Evolutionary conservation across 2,329 filamentous ascomycete species (phyloP).

Genomic region (Hansfordia pulvinata): DNA sequence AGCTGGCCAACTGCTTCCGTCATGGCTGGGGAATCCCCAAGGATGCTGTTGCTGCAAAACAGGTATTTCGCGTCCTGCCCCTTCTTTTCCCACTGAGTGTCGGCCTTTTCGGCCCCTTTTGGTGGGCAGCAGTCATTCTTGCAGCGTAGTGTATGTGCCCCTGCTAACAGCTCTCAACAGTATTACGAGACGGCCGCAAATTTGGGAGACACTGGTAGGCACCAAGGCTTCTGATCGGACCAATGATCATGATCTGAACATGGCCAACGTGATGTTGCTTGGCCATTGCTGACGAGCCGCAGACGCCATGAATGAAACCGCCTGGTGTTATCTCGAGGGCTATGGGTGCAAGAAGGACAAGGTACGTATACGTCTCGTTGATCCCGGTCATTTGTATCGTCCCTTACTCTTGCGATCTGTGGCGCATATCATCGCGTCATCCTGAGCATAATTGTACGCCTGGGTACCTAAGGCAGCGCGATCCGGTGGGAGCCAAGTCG

Average conservation of each 20-base stretch:
- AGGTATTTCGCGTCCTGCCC: slow-evolving; percentile 28
- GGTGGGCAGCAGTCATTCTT: too few species aligned
- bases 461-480: too few species aligned
- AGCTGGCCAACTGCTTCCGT: slow-evolving; percentile 84
- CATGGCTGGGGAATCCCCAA: slow-evolving; percentile 86
- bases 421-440: too few species aligned
- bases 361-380: slow-evolving; percentile 61
- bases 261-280: too few species aligned
- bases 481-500: too few species aligned
- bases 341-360: slow-evolving; percentile 97
- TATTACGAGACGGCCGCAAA: slow-evolving; percentile 98
- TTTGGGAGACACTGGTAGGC: slow-evolving; percentile 69
- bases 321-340: slow-evolving; percentile 93
- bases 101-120: too few species aligned
- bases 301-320: slow-evolving; percentile 96
- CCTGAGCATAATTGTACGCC: too few species aligned
- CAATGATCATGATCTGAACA: neutral
- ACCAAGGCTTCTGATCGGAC: slow-evolving; percentile 1
- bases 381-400: neutral
- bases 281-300: too few species aligned
- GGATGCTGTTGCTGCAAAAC: slow-evolving; percentile 72
- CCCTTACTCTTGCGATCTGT: neutral
- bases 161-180: slow-evolving; percentile 31
- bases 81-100: too few species aligned
- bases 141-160: too few species aligned